Percentiles rank a stretch among this genome's conserved stretches.
phyloP scores from a whole-genome alignment of 371 early-diverging fungal species.

The Mortierella sp. region DNA sequence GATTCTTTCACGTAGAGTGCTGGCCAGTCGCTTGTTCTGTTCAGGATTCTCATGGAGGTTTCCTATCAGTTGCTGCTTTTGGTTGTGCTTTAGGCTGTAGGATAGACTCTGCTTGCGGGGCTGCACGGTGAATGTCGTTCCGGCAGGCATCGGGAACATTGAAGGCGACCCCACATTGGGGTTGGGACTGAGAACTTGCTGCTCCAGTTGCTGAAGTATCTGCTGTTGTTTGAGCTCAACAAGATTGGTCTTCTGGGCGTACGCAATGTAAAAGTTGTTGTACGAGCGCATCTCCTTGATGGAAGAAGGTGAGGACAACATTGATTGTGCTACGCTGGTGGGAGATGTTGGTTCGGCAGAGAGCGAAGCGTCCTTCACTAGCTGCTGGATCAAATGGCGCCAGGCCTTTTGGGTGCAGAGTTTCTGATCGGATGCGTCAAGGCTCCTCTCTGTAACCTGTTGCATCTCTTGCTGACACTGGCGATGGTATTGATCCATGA shows the following conservation, averaged over 20 bases:
- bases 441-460: slow-evolving; percentile 5
- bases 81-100: background rate
- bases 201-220: slow-evolving; percentile 30
- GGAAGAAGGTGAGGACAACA: slow-evolving; percentile 6
- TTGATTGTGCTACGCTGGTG: background rate
- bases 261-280: slow-evolving; percentile 42
- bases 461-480: slow-evolving; percentile 39
- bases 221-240: slow-evolving; percentile 31
- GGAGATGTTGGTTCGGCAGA: background rate
- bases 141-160: slow-evolving; percentile 7
- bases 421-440: slow-evolving; percentile 21
- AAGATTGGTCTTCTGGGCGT: slow-evolving; percentile 43
- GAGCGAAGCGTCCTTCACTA: slow-evolving; percentile 26
- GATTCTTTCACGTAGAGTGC: slow-evolving; percentile 16
- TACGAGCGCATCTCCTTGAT: slow-evolving; percentile 46
- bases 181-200: slow-evolving; percentile 35
- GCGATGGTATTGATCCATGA: slow-evolving; percentile 48
- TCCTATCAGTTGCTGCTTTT: background rate
- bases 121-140: background rate
- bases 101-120: background rate
- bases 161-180: slow-evolving; percentile 6
- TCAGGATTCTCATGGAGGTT: background rate
- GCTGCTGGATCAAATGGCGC: slow-evolving; percentile 27
- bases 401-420: slow-evolving; percentile 37
- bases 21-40: slow-evolving; percentile 9